A percentile compares a stretch with the other conserved stretches of the same genome.
Conservation (phyloP, 2,329 filamentous ascomycete species). For the Intubia oerlemansii region DNA sequence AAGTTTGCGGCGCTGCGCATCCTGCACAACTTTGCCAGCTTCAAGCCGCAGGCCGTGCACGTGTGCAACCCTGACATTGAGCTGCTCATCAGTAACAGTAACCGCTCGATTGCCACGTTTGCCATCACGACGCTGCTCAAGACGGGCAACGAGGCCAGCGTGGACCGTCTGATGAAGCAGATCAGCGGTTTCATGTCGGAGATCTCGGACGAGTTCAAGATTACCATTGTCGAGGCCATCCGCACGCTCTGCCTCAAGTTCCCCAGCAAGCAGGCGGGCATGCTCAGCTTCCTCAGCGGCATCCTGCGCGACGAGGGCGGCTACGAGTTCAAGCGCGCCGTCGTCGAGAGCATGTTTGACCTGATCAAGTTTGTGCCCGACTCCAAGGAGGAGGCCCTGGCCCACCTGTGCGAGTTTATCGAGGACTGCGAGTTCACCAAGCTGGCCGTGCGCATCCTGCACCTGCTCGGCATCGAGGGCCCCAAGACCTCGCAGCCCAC, state of each 20-base stretch:
- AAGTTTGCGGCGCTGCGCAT: constrained; percentile 96
- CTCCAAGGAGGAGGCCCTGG: constrained; percentile 58
- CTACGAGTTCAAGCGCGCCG: constrained; percentile 93
- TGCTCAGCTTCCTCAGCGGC: constrained; percentile 94
- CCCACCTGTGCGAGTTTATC: constrained; percentile 95
- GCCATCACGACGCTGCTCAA: constrained; percentile 95
- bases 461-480: constrained; percentile 83
- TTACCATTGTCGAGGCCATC: constrained; percentile 98
- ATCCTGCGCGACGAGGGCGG: constrained; percentile 92
- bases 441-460: constrained; percentile 81
- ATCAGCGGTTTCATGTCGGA: constrained; percentile 97
- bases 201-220: constrained; percentile 98
- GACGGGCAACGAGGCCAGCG: constrained; percentile 92
- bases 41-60: constrained; percentile 84
- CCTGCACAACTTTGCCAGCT: constrained; percentile 85
- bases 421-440: constrained; percentile 99
- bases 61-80: constrained; percentile 96
- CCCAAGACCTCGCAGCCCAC: constrained; percentile 90
- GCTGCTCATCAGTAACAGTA: constrained; percentile 86
- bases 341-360: constrained; percentile 98
- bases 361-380: constrained; percentile 97
- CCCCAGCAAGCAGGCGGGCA: constrained; percentile 90
- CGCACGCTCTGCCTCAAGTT: constrained; percentile 94
- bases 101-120: constrained; percentile 93
- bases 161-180: constrained; percentile 95